These are phyloP conservation scores for Solidago caesia DNA, from an alignment of 129 eudicot species.

Conservation along the genomic window DNA sequence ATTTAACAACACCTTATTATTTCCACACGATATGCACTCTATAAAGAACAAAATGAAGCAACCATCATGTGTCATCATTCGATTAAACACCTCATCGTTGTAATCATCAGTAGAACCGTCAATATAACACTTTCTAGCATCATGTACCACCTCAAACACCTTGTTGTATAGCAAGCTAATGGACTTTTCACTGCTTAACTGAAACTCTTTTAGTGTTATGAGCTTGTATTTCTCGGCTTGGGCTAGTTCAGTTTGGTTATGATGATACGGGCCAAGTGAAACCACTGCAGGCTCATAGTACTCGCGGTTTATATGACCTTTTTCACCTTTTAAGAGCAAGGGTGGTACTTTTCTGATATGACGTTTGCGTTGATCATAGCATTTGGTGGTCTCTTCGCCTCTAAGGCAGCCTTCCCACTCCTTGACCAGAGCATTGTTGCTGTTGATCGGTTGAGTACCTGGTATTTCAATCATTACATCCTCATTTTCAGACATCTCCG, in stretches of 20 bases:
- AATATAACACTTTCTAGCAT: slow-evolving; percentile 28
- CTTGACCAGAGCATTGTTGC: background rate
- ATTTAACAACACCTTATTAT: slow-evolving; percentile 13
- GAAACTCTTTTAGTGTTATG: slow-evolving; percentile 24
- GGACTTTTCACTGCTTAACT: background rate
- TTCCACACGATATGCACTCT: slow-evolving; percentile 18
- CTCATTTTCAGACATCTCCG: slow-evolving; percentile 22
- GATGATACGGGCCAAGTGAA: slow-evolving; percentile 44
- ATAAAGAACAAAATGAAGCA: slow-evolving; percentile 40
- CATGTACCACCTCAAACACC: slow-evolving; percentile 27
- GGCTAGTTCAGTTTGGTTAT: slow-evolving; percentile 2
- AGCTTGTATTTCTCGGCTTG: slow-evolving; percentile 30
- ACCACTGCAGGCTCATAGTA: slow-evolving; percentile 36
- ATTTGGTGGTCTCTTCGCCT: slow-evolving; percentile 16
- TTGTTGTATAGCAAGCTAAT: slow-evolving; percentile 14
- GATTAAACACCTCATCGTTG: slow-evolving; percentile 30
- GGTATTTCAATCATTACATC: slow-evolving; percentile 20
- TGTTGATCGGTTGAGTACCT: background rate
- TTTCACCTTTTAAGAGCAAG: slow-evolving; percentile 26
- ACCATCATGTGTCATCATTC: slow-evolving; percentile 40
- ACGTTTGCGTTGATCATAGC: slow-evolving; percentile 10
- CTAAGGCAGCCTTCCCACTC: slow-evolving; percentile 28
- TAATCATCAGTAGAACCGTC: slow-evolving; percentile 25
- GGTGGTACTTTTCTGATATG: slow-evolving; percentile 33
- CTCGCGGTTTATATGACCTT: slow-evolving; percentile 10